Evolutionary conservation across 2,329 filamentous ascomycete species (phyloP), one percentile per base, ranked within the genome.

Genomic region (Fusarium keratoplasticum): DNA sequence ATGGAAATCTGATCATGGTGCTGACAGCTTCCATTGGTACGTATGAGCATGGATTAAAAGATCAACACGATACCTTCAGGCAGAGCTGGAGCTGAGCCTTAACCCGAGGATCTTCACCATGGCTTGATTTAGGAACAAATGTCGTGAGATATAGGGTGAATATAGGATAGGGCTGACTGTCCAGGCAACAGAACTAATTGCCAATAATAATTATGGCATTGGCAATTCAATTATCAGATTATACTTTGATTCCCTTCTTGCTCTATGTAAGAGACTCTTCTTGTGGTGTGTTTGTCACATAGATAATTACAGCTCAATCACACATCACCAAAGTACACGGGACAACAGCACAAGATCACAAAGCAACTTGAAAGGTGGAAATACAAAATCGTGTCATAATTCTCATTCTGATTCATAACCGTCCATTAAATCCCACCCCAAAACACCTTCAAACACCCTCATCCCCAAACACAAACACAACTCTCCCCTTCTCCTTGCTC

Each of bases 391-490:
- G 20, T 31, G 11, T n/a, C 25, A 31, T 52, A 13, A 52, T 31
- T 52, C 27, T 20, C 47, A 52, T 52, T 52, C 47, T 52, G 27
- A 14, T 52, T 55, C 31, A 57, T 25, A 22, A 20, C 13, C 31
- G 5, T 57, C 52, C 52, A 57, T 22, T 4, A 36, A 36, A 22
- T 35, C n/a, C n/a, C 18, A 18, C 16, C 14, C 8, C 2, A 18
- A 18, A 50, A 22, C 20, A 20, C 18, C 18, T 31, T 52, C 27
- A 52, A 31, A 40, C 55, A 44, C 10, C 44, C 55, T 74, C 57
- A 14, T 79, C 70, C 6, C 77, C 77, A 54, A 77, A 75, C 11
- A 80, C 78, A 62, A 81, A 78, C 13, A 81, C 78, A 58, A 81
- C 77, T 50, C 80, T 74, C 1, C 78, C 78, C 42, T 74, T 75